Evolutionary conservation across 1,139 yeast species (phyloP).

Genomic region (Taphrina betulina): DNA sequence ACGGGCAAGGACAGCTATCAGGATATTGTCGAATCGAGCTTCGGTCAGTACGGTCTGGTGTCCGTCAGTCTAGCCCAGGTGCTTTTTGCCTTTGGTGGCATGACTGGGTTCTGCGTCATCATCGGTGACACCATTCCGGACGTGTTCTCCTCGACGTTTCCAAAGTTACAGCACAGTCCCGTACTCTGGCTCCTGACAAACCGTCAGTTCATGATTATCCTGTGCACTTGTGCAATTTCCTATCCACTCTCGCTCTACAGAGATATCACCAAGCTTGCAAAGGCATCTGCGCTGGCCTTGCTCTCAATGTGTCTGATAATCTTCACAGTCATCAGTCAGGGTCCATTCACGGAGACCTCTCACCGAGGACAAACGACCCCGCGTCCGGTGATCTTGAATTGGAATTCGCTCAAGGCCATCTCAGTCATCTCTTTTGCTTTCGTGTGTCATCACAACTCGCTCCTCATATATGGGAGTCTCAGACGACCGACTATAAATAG

Average conservation of each 20-base stretch:
- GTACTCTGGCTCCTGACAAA: conserved; percentile 56
- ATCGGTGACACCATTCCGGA: conserved; percentile 95
- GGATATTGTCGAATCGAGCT: conserved; percentile 77
- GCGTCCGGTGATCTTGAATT: conserved; percentile 57
- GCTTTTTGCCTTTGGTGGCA: conserved; percentile 89
- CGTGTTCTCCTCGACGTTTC: conserved; percentile 69
- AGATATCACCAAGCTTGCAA: conserved; percentile 82
- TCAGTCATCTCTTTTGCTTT: conserved; percentile 90
- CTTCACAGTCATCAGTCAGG: conserved; percentile 66
- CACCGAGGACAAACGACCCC: conserved; percentile 53
- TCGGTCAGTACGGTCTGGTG: conserved; percentile 70
- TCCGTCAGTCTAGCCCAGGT: conserved; percentile 74
- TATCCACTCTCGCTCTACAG: conserved; percentile 78
- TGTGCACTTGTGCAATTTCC: conserved; percentile 71
- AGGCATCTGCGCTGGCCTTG: conserved; percentile 82
- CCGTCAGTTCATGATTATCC: conserved; percentile 64
- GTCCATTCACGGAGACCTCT: conserved; percentile 58
- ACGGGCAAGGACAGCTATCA: conserved; percentile 79
- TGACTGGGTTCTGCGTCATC: conserved; percentile 89
- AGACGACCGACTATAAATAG: conserved; percentile 70
- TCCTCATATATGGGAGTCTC: conserved; percentile 81
- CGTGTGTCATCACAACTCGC: conserved; percentile 92
- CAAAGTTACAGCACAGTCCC: conserved; percentile 49
- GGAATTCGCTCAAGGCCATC: conserved; percentile 78
- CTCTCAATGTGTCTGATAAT: conserved; percentile 81